phyloP scores from a whole-genome alignment of 176 grass and related monocot species.

The Triticum aestivum region DNA sequence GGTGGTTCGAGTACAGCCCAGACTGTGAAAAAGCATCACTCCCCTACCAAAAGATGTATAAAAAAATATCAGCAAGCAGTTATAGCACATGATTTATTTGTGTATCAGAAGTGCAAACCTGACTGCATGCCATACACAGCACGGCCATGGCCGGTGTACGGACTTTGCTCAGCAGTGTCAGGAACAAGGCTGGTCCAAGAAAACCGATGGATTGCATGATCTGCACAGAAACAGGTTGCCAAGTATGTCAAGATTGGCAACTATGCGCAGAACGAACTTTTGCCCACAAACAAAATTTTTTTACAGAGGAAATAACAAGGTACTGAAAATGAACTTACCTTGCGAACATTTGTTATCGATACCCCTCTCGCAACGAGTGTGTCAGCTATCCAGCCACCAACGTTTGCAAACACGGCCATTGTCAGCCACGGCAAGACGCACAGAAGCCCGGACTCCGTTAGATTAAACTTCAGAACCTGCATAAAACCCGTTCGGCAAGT shows the following conservation, averaged over 20 bases:
- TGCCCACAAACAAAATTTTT: background rate
- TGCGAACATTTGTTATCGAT: slow-evolving; percentile 86
- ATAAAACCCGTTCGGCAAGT: slow-evolving; percentile 13
- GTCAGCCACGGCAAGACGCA: slow-evolving; percentile 97
- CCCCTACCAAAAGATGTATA: slow-evolving; percentile 52
- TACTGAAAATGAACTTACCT: slow-evolving; percentile 47
- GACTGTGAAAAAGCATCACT: slow-evolving; percentile 97
- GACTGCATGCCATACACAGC: slow-evolving; percentile 94
- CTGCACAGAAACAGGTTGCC: slow-evolving; percentile 28
- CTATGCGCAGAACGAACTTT: background rate
- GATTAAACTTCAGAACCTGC: slow-evolving; percentile 94
- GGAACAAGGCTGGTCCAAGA: slow-evolving; percentile 87
- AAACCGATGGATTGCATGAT: slow-evolving; percentile 99
- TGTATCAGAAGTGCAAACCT: slow-evolving; percentile 49
- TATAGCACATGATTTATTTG: background rate
- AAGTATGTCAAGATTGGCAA: slow-evolving; percentile 7
- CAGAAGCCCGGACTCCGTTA: slow-evolving; percentile 86
- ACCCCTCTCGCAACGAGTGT: slow-evolving; percentile 73
- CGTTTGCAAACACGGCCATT: slow-evolving; percentile 88
- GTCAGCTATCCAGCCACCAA: slow-evolving; percentile 97
- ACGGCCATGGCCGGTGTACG: slow-evolving; percentile 73
- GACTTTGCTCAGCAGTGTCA: slow-evolving; percentile 73
- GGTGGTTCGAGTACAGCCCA: slow-evolving; percentile 93
- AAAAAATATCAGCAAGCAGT: background rate
- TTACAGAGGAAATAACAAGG: slow-evolving; percentile 5